phyloP scores from a whole-genome alignment of 2,329 filamentous ascomycete species.

The Calonectria ilicicola region DNA sequence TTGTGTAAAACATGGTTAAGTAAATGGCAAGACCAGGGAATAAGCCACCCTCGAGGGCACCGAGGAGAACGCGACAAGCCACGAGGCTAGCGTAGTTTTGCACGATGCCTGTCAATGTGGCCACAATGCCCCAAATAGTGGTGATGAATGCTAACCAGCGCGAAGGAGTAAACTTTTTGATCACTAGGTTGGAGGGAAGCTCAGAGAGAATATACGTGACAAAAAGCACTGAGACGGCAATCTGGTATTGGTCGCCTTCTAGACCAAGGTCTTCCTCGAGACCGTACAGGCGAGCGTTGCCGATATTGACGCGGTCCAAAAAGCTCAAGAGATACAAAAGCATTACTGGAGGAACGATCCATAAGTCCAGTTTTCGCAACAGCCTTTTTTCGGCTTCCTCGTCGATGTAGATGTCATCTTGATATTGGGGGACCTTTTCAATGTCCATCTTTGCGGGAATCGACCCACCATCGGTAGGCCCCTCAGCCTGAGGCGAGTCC shows the following conservation, averaged over 20 bases:
- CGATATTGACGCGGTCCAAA: conserved; percentile 51
- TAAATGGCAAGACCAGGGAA: conserved; percentile 53
- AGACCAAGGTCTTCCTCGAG: conserved; percentile 72
- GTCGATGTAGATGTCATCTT: conserved; percentile 44
- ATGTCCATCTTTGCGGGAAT: conserved; percentile 33
- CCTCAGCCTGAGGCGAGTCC: background rate
- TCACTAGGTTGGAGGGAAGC: conserved; percentile 56
- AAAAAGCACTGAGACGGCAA: conserved; percentile 47
- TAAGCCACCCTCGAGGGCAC: conserved; percentile 59
- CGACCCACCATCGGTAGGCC: background rate
- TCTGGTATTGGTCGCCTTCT: conserved; percentile 68
- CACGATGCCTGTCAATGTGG: conserved; percentile 60
- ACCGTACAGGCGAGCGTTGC: conserved; percentile 73
- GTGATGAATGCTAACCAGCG: conserved; percentile 42
- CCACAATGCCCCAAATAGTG: conserved; percentile 56
- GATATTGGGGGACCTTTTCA: conserved; percentile 28
- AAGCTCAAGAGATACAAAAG: conserved; percentile 65
- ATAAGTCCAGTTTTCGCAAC: conserved; percentile 70
- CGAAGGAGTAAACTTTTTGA: conserved; percentile 53
- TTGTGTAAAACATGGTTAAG: conserved; percentile 43
- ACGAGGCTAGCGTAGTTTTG: conserved; percentile 48
- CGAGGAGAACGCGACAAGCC: conserved; percentile 57
- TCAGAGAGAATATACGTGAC: conserved; percentile 53
- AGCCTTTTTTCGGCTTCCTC: conserved; percentile 51
- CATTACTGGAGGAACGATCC: conserved; percentile 71